Evolutionary conservation across 1,284 basidiomycete genomes (phyloP), one percentile per base, ranked within the genome.

Genomic region (Paramarasmius palmivorus): DNA sequence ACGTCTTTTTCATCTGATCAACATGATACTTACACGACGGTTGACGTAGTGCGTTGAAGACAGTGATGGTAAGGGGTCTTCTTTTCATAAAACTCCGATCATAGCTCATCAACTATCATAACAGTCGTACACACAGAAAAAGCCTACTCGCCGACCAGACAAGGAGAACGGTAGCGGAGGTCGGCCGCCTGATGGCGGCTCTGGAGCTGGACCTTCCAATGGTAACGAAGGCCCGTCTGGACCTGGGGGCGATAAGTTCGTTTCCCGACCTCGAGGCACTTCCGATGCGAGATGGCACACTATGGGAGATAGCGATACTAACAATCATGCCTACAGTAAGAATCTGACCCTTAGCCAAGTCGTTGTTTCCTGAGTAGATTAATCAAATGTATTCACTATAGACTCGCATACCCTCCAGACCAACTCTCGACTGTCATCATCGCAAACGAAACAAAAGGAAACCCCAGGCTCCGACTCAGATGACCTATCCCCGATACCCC

Each of bases 91-190:
- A 25, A 10, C 44, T 15, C 20, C 32, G 6, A n/a, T 53, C 39
- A 50, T 37, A 19, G 56, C 22, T 37, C 53, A 15, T 40, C 25
- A 49, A 44, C 34, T 62, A 14, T 23, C 8, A 20, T 25, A 26
- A 34, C 56, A 86, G 85, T 79, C 83, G 12, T 88, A 86, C 63
- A 84, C 83, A 23, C 86, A 89, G 71, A 86, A 83, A 66, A 46
- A 46, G 15, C 44, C 44, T 15, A 82, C 86, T 1, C 70, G 77
- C 17, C 79, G 82, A 50, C 68, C 76, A 38, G 78, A 79, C 50
- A 66, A 73, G 29, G 81, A 84, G 55, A 79, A 75, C 57, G 79
- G 79, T 54, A 68, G 67, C 29, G 72, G 73, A 52, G 73, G 76
- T 39, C 71, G 73, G 49, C 72, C 75, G 37, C 65, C 71, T 34